Evolutionary conservation across 768 basidiomycete genomes (phyloP).

Genomic region (Calocera viscosa): DNA sequence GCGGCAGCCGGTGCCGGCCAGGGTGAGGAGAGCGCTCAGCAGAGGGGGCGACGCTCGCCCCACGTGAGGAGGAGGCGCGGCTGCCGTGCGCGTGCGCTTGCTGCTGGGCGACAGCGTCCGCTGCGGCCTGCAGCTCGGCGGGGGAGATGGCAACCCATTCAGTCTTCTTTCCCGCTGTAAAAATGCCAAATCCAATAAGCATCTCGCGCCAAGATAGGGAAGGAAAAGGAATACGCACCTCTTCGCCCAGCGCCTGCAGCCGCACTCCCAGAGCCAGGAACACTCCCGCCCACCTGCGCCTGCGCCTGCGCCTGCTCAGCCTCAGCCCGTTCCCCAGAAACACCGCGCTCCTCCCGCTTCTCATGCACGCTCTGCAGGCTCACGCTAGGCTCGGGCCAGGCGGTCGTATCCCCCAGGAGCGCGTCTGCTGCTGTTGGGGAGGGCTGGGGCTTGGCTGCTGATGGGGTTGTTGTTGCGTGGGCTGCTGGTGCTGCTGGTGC

Average conservation of each 20-base stretch:
- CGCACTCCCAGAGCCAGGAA: too few species aligned
- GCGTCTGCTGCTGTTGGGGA: background rate
- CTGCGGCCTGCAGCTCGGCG: slow-evolving; percentile 42
- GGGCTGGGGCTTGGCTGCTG: background rate
- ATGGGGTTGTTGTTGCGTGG: background rate
- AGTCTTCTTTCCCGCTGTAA: slow-evolving; percentile 38
- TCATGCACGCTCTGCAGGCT: background rate
- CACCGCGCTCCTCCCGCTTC: background rate
- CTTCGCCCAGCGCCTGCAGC: background rate
- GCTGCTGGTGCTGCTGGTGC: background rate
- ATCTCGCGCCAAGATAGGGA: too few species aligned
- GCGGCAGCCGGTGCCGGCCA: background rate
- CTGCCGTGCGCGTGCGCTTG: background rate
- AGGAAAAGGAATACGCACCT: background rate
- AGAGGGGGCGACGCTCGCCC: background rate
- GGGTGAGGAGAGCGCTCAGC: background rate
- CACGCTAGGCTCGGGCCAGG: background rate
- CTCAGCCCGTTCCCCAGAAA: background rate
- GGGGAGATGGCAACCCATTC: slow-evolving; percentile 53
- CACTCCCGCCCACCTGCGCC: too few species aligned
- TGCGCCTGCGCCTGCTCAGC: background rate
- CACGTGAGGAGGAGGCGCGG: slow-evolving; percentile 5
- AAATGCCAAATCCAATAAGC: too few species aligned
- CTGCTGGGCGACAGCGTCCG: slow-evolving; percentile 28
- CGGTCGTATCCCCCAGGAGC: background rate